These are phyloP conservation scores for Leccinellum luteum DNA, from an alignment of 768 basidiomycete species.

Conservation along the genomic window DNA sequence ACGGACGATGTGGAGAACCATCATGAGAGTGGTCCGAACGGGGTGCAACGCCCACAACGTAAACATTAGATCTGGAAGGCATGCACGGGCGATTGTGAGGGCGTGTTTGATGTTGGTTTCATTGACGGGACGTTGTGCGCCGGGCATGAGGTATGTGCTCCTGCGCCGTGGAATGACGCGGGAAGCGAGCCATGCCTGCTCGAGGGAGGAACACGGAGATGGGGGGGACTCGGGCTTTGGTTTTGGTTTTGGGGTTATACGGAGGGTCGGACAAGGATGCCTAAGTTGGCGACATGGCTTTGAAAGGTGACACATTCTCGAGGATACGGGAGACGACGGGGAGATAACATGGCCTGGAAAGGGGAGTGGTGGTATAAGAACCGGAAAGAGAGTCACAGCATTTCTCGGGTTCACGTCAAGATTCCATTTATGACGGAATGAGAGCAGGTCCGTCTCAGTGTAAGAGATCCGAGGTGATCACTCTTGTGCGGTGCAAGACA, in stretches of 20 bases:
- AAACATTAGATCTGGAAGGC: conserved; percentile 53
- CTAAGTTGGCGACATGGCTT: conserved; percentile 22
- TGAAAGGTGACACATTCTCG: conserved; percentile 25
- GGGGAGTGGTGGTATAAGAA: conserved; percentile 31
- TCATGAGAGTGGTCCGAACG: conserved; percentile 65
- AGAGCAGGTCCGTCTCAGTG: conserved; percentile 23
- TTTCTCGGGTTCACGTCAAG: conserved; percentile 33
- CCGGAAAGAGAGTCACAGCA: conserved; percentile 27
- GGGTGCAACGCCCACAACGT: conserved; percentile 59
- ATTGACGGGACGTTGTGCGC: conserved; percentile 65
- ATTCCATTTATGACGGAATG: conserved; percentile 16
- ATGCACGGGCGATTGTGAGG: conserved; percentile 48
- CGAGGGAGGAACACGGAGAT: conserved; percentile 14
- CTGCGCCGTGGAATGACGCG: conserved; percentile 47
- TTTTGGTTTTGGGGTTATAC: conserved; percentile 1
- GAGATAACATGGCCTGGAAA: conserved; percentile 12
- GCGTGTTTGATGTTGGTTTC: conserved; percentile 57
- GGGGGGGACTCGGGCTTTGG: neutral
- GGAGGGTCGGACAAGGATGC: conserved; percentile 14
- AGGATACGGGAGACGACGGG: conserved; percentile 13
- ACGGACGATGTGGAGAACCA: conserved; percentile 65
- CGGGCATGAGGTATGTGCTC: conserved; percentile 53
- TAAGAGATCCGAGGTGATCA: conserved; percentile 35
- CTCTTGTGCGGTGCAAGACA: conserved; percentile 23
- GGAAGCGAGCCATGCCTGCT: conserved; percentile 59